Evolutionary conservation across 768 basidiomycete genomes (phyloP), one percentile per base, ranked within the genome.

Genomic region (Termitomyces sp.): DNA sequence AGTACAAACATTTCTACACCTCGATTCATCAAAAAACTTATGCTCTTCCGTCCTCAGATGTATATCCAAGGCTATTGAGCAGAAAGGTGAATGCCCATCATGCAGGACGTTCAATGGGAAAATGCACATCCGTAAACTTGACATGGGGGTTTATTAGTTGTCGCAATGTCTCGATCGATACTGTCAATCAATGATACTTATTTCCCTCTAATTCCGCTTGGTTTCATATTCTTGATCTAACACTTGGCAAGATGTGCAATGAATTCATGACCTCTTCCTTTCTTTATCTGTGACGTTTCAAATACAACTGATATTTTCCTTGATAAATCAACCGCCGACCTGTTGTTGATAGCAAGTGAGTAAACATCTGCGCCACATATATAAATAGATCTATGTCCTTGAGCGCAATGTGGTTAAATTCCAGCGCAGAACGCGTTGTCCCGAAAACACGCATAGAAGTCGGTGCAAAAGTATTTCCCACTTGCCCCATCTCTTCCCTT

Each of bases 1-100:
- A 61, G 56, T 54, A 17, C 2, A 16, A n/a, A n/a, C n/a, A 4
- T 14, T 21, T 0, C 12, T 32, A 19, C 12, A 1, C 7, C 10
- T 3, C 2, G 21, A 3, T 3, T 2, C 8, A 12, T 2, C 8
- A 12, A 2, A 0, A 2, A 21, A 28, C 21, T 43, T 0, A 50
- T 3, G 5, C 0, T 28, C 6, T 12, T 7, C 19, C 0, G 10
- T 35, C 28, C n/a, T 16, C 34, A 61, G 56, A 51, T 61, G 60
- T n/a, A 55, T 61, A 1, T 19, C 43, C 14, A 57, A 54, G 10
- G 48, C 56, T n/a, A 41, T 61, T 6, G 60, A 61, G 16, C 42
- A 44, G 30, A 58, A 43, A n/a, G 56, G 45, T 1, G 39, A 41
- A 37, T 61, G 60, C 16, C 54, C 60, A 11, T 55, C 56, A 3